phyloP scores from a whole-genome alignment of 1,139 yeast species.

The Geotrichum armillariae region DNA sequence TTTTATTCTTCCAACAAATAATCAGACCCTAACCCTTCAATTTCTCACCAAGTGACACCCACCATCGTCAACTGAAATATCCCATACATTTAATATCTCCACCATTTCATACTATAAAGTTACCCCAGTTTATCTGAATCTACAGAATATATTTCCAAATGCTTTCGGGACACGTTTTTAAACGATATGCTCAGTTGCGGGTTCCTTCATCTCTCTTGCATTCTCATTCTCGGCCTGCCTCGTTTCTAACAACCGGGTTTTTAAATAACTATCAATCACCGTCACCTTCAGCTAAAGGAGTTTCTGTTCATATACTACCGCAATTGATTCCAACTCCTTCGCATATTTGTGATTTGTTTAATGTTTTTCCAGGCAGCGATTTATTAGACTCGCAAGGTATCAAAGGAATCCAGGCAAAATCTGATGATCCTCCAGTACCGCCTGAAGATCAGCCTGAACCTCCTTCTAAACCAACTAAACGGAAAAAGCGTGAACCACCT shows the following conservation, averaged over 20 bases:
- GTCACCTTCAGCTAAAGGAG: no score
- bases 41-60: neutral
- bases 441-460: slow-evolving; percentile 7
- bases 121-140: no score
- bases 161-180: slow-evolving; percentile 5
- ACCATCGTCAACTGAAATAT: neutral
- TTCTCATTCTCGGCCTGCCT: slow-evolving; percentile 2
- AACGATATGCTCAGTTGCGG: slow-evolving; percentile 1
- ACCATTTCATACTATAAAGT: no score
- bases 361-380: no score
- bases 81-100: neutral
- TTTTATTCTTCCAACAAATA: no score
- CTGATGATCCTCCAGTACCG: slow-evolving; percentile 1
- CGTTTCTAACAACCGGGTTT: no score
- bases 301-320: no score
- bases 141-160: no score
- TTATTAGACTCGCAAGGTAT: no score
- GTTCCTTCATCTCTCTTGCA: neutral
- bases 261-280: no score
- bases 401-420: neutral
- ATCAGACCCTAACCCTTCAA: neutral
- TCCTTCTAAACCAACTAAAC: slow-evolving; percentile 13
- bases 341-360: no score
- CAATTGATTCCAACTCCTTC: no score
- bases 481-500: slow-evolving; percentile 9